A percentile compares a stretch with the other conserved stretches of the same genome.
phyloP scores from a whole-genome alignment of 2,329 filamentous ascomycete species.

The Hymenotorrendiella dingleyae region DNA sequence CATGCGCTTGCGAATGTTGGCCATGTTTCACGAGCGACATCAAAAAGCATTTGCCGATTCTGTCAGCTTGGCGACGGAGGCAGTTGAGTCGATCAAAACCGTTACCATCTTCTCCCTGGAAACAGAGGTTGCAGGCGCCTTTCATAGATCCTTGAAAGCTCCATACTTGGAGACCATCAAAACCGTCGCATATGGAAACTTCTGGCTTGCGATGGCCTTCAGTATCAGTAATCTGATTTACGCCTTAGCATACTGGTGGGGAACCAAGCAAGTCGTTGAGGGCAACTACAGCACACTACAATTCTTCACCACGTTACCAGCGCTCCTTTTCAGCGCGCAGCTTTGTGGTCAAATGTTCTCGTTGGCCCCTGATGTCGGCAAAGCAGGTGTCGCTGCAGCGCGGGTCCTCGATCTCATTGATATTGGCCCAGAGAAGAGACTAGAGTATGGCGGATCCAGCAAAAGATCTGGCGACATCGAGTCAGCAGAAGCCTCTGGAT shows the following conservation, averaged over 20 bases:
- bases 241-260: slow-evolving; percentile 76
- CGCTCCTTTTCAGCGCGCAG: slow-evolving; percentile 66
- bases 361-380: slow-evolving; percentile 65
- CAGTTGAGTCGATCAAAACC: slow-evolving; percentile 60
- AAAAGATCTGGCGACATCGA: slow-evolving; percentile 31
- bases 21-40: slow-evolving; percentile 56
- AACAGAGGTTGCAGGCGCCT: slow-evolving; percentile 46
- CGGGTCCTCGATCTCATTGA: slow-evolving; percentile 49
- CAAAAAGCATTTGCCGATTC: slow-evolving; percentile 59
- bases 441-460: background rate
- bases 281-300: slow-evolving; percentile 58
- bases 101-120: slow-evolving; percentile 51
- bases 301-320: slow-evolving; percentile 68
- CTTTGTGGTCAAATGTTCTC: slow-evolving; percentile 71
- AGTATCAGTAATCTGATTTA: slow-evolving; percentile 62
- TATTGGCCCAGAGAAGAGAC: slow-evolving; percentile 31
- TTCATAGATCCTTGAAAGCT: slow-evolving; percentile 45
- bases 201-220: slow-evolving; percentile 56
- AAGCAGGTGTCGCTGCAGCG: slow-evolving; percentile 54
- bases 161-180: slow-evolving; percentile 49
- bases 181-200: slow-evolving; percentile 30
- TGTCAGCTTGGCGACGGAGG: slow-evolving; percentile 54
- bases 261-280: slow-evolving; percentile 60
- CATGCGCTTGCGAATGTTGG: slow-evolving; percentile 58
- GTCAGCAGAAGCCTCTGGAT: background rate